Evolutionary conservation across 2,329 filamentous ascomycete genomes (phyloP).

Genomic region (Nannizziopsis barbatae): DNA sequence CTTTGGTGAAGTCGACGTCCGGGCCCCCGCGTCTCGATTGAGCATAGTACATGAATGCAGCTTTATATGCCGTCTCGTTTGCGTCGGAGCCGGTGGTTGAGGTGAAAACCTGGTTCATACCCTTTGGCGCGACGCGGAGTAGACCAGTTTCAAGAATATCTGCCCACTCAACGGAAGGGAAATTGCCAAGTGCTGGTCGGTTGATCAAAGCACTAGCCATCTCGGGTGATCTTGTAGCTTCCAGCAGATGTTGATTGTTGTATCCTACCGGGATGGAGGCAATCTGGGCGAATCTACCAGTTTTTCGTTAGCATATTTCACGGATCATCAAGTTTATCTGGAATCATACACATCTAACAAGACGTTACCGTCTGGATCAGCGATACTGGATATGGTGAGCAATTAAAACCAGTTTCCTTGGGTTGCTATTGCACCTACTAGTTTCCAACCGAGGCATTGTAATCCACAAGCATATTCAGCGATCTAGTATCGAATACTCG

Average conservation of each 20-base stretch:
- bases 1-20: constrained; percentile 64
- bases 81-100: constrained; percentile 81
- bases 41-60: constrained; percentile 85
- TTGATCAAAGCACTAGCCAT: constrained; percentile 78
- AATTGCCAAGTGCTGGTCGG: constrained; percentile 80
- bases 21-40: constrained; percentile 69
- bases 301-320: constrained; percentile 2
- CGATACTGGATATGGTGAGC: constrained; percentile 26
- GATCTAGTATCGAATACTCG: constrained; percentile 76
- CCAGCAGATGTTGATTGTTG: constrained; percentile 68
- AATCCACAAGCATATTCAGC: constrained; percentile 72
- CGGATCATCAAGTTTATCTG: background rate
- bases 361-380: constrained; percentile 42
- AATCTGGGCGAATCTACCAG: constrained; percentile 67
- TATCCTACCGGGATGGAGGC: constrained; percentile 87
- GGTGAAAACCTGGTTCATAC: constrained; percentile 80
- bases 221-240: constrained; percentile 60
- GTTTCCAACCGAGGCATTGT: constrained; percentile 64
- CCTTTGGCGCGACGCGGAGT: constrained; percentile 70
- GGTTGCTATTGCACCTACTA: constrained; percentile 42
- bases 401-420: background rate
- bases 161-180: constrained; percentile 76
- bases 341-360: constrained; percentile 40
- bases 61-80: constrained; percentile 91
- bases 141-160: constrained; percentile 67